Evolutionary conservation across 805 yeast genomes (phyloP).

Genomic region (Scheffersomyces amazonensis): DNA sequence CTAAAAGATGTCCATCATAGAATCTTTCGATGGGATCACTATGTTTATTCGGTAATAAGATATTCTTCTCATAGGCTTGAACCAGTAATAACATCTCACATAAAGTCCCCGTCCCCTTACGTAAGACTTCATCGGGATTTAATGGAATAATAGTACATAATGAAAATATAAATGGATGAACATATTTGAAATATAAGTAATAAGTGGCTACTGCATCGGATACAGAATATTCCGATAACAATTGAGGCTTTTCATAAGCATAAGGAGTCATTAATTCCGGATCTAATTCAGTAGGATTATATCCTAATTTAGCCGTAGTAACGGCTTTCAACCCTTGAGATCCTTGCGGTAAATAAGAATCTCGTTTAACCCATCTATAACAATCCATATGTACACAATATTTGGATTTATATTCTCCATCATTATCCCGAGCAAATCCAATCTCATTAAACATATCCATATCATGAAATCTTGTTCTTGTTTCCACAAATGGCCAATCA

Average conservation of each 20-base stretch:
- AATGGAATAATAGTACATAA: conserved; percentile 93
- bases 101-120: conserved; percentile 97
- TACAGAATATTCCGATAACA: conserved; percentile 92
- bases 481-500: conserved; percentile 98
- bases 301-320: conserved; percentile 91
- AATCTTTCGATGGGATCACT: conserved; percentile 92
- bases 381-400: conserved; percentile 98
- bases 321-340: conserved; percentile 98
- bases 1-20: conserved; percentile 89
- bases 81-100: conserved; percentile 98
- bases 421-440: conserved; percentile 86
- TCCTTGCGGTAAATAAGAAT: conserved; percentile 96
- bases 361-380: conserved; percentile 96
- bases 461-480: conserved; percentile 80
- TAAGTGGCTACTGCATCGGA: conserved; percentile 99
- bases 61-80: conserved; percentile 79
- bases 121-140: conserved; percentile 91
- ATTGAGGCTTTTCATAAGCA: conserved; percentile 91
- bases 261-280: conserved; percentile 98
- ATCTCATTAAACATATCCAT: conserved; percentile 87
- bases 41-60: conserved; percentile 89
- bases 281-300: conserved; percentile 93
- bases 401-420: conserved; percentile 89
- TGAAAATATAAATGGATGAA: conserved; percentile 95
- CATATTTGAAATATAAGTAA: conserved; percentile 92